phyloP scores from a whole-genome alignment of 2,329 filamentous ascomycete genomes.

The Camillea tinctor region DNA sequence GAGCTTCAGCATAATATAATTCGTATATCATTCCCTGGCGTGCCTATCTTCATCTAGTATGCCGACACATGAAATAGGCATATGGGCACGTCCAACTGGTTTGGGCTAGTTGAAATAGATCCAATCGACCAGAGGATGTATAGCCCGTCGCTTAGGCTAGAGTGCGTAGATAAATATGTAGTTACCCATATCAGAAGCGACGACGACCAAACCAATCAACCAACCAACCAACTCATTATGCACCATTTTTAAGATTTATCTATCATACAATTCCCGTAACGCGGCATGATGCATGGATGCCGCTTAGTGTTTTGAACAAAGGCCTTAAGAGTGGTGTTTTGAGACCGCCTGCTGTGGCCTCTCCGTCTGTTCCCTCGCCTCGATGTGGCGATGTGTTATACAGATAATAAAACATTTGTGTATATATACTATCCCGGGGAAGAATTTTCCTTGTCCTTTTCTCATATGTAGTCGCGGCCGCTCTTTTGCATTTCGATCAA shows the following conservation, averaged over 20 bases:
- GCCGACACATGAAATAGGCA: background rate
- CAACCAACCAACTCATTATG: constrained; percentile 9
- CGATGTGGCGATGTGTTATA: constrained; percentile 23
- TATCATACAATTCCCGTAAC: constrained; percentile 28
- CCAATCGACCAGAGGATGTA: background rate
- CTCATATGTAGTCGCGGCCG: constrained; percentile 76
- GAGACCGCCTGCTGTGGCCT: constrained; percentile 18
- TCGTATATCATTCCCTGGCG: no score
- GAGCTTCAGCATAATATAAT: no score
- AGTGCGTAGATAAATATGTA: constrained; percentile 7
- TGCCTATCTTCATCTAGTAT: no score
- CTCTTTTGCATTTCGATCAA: constrained; percentile 99
- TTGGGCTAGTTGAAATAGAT: background rate
- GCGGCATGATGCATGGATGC: constrained; percentile 14
- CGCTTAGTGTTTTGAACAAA: constrained; percentile 25
- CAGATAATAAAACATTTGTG: constrained; percentile 28
- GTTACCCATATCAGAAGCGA: background rate
- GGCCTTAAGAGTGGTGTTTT: constrained; percentile 31
- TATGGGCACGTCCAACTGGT: background rate
- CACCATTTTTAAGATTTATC: constrained; percentile 21
- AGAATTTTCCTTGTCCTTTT: constrained; percentile 3
- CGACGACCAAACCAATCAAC: background rate
- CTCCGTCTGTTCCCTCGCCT: constrained; percentile 14
- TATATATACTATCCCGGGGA: constrained; percentile 18
- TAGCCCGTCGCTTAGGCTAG: background rate